Conservation (phyloP, 306 rosid genomes). For the Erythrophleum fordii region DNA sequence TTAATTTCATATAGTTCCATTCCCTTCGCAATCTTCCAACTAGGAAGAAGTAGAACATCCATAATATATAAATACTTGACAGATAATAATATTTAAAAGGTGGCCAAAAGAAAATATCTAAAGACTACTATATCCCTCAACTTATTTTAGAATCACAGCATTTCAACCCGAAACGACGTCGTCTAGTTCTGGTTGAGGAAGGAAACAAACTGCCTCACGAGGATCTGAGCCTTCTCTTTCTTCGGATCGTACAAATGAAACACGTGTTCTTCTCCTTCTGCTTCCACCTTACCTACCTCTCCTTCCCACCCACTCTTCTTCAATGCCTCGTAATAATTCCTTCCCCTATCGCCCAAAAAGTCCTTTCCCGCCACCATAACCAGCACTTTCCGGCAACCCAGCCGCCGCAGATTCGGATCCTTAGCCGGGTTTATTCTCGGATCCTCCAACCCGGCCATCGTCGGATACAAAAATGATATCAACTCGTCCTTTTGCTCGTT, state of each 20-base stretch:
- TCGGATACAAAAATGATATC: conserved; percentile 32
- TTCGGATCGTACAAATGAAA: conserved; percentile 45
- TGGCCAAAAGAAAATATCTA: too few relatives aligned
- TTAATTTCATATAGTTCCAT: not conserved
- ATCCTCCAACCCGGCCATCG: conserved; percentile 41
- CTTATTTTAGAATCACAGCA: not conserved
- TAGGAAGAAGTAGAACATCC: too few relatives aligned
- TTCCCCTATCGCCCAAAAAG: conserved; percentile 37
- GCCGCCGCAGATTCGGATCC: conserved; percentile 45
- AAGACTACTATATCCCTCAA: not conserved
- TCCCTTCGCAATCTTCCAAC: not conserved
- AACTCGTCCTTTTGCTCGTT: conserved; percentile 32
- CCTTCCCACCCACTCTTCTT: conserved; percentile 57
- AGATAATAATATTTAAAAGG: too few relatives aligned
- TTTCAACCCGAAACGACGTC: not conserved
- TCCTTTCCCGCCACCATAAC: conserved; percentile 52
- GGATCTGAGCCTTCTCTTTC: conserved; percentile 29
- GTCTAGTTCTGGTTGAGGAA: conserved; percentile 32
- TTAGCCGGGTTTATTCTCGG: conserved; percentile 36
- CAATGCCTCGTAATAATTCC: conserved; percentile 44
- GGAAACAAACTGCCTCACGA: conserved; percentile 26
- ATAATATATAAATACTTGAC: too few relatives aligned
- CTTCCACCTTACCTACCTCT: conserved; percentile 36
- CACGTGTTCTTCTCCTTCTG: conserved; percentile 46
- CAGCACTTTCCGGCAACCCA: conserved; percentile 45